Percentiles rank a stretch among this genome's conserved stretches.
Evolutionary conservation across 768 basidiomycete species (phyloP).

Genomic region (Leccinellum rugosiceps): DNA sequence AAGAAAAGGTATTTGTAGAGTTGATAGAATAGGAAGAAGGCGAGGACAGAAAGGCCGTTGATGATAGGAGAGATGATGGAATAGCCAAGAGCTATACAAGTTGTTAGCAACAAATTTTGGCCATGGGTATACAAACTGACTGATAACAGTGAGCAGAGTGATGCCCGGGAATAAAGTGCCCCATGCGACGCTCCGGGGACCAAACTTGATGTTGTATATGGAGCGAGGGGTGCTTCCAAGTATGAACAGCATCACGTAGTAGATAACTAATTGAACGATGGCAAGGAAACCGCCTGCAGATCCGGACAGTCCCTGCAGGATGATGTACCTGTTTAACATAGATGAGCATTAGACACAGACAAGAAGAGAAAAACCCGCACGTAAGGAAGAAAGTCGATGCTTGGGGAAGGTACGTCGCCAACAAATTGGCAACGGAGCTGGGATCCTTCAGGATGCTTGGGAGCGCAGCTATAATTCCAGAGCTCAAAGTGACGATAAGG

Average conservation of each 20-base stretch:
- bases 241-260: slow-evolving; percentile 88
- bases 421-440: slow-evolving; percentile 57
- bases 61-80: slow-evolving; percentile 90
- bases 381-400: slow-evolving; percentile 92
- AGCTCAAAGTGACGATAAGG: slow-evolving; percentile 81
- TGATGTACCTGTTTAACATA: slow-evolving; percentile 53
- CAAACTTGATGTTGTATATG: slow-evolving; percentile 81
- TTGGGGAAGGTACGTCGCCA: slow-evolving; percentile 77
- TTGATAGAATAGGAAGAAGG: slow-evolving; percentile 82
- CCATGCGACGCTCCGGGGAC: slow-evolving; percentile 62
- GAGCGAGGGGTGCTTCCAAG: slow-evolving; percentile 88
- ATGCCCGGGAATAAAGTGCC: slow-evolving; percentile 70
- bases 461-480: slow-evolving; percentile 78
- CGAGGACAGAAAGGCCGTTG: slow-evolving; percentile 79
- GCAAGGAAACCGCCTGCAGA: slow-evolving; percentile 80
- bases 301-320: slow-evolving; percentile 78
- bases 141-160: slow-evolving; percentile 81
- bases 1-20: slow-evolving; percentile 87
- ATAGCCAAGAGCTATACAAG: slow-evolving; percentile 62
- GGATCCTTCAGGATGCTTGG: slow-evolving; percentile 64
- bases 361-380: slow-evolving; percentile 33
- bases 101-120: neutral
- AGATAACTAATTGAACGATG: slow-evolving; percentile 69
- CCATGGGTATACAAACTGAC: slow-evolving; percentile 38
- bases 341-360: neutral